Conservation (phyloP, 1,284 basidiomycete species). For the Cerrena zonata region DNA sequence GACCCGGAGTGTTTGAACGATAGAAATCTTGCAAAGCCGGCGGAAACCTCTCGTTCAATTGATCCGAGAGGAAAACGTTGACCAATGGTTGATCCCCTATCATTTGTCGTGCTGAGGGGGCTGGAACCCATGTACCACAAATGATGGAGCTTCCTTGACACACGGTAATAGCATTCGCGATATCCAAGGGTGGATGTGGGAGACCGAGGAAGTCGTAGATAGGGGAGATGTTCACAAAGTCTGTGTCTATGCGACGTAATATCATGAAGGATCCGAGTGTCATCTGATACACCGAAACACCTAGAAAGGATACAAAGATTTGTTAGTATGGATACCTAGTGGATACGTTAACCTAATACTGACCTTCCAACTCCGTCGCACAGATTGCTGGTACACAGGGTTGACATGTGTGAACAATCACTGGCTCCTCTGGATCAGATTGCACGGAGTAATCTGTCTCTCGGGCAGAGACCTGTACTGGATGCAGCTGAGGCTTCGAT, state of each 20-base stretch:
- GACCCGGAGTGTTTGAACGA: slow-evolving; percentile 36
- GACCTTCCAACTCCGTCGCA: slow-evolving; percentile 65
- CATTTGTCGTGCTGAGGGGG: slow-evolving; percentile 47
- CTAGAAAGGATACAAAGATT: slow-evolving; percentile 29
- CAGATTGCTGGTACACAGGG: slow-evolving; percentile 55
- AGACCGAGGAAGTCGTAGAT: slow-evolving; percentile 43
- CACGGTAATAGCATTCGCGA: slow-evolving; percentile 41
- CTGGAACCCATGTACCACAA: slow-evolving; percentile 62
- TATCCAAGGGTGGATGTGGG: slow-evolving; percentile 31
- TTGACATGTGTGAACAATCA: slow-evolving; percentile 54
- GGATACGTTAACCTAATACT: slow-evolving; percentile 14
- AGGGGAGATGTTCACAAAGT: slow-evolving; percentile 64
- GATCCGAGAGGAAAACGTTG: slow-evolving; percentile 52
- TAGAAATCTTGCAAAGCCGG: slow-evolving; percentile 50
- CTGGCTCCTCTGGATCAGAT: slow-evolving; percentile 11
- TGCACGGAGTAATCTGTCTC: not conserved
- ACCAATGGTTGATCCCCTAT: slow-evolving; percentile 41
- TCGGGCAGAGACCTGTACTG: not conserved
- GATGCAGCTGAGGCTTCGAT: not conserved
- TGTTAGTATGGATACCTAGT: slow-evolving; percentile 5
- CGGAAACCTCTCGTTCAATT: slow-evolving; percentile 56
- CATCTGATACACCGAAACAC: slow-evolving; percentile 67
- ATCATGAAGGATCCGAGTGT: slow-evolving; percentile 46
- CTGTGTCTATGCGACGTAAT: slow-evolving; percentile 65
- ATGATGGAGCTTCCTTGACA: slow-evolving; percentile 43